Conservation (phyloP, 768 basidiomycete genomes). For the Hygrocybe punicea region DNA sequence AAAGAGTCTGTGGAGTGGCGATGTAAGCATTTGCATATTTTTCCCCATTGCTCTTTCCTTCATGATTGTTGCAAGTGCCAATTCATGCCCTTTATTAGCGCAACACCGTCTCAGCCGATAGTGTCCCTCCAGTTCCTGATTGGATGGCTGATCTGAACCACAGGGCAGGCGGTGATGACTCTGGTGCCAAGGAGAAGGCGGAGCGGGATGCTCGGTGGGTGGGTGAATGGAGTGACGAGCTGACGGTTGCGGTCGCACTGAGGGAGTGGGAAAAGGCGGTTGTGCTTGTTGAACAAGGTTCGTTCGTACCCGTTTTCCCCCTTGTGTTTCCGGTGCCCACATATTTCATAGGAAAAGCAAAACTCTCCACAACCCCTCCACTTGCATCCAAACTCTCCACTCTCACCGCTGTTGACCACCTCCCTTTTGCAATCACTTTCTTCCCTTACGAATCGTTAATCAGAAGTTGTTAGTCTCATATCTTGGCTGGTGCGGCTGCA, state of each 20-base stretch:
- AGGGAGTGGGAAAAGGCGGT: constrained; percentile 87
- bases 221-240: constrained; percentile 85
- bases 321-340: not conserved
- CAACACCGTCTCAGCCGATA: constrained; percentile 21
- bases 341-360: constrained; percentile 50
- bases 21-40: constrained; percentile 37
- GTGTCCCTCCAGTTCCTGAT: constrained; percentile 62
- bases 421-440: constrained; percentile 74
- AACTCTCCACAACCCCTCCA: constrained; percentile 51
- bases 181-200: constrained; percentile 64
- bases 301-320: constrained; percentile 5
- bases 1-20: constrained; percentile 65
- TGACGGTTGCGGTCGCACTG: constrained; percentile 87
- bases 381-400: constrained; percentile 59
- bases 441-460: constrained; percentile 72
- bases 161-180: constrained; percentile 52
- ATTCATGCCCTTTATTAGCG: constrained; percentile 15
- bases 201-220: constrained; percentile 85
- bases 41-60: not conserved
- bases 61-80: not conserved
- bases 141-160: constrained; percentile 71
- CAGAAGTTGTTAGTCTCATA: constrained; percentile 66
- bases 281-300: constrained; percentile 80
- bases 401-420: constrained; percentile 64
- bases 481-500: constrained; percentile 72